These are phyloP conservation scores for Pleurotus ostreatus DNA, from an alignment of 768 basidiomycete species.

Conservation along the genomic window DNA sequence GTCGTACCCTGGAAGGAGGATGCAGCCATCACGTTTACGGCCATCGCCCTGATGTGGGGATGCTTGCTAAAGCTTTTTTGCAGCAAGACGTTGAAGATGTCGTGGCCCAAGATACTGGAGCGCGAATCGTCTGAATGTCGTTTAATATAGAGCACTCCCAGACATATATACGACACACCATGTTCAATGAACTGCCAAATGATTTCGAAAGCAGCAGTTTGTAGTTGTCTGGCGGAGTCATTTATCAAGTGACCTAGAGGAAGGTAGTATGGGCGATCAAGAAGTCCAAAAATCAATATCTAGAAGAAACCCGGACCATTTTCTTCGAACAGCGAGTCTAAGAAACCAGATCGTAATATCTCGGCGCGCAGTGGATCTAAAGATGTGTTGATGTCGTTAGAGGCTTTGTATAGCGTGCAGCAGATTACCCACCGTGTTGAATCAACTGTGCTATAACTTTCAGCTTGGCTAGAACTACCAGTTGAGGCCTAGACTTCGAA, in stretches of 20 bases:
- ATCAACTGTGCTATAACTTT: neutral
- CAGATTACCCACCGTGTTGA: neutral
- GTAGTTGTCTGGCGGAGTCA: neutral
- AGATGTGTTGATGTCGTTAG: too few species aligned
- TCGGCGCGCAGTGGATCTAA: neutral
- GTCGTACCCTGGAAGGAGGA: neutral
- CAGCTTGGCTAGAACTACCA: neutral
- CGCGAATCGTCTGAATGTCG: neutral
- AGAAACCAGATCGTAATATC: neutral
- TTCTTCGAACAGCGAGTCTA: constrained; percentile 1
- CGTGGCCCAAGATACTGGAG: neutral
- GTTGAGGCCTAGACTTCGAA: neutral
- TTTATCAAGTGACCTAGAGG: neutral
- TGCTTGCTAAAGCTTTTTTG: neutral
- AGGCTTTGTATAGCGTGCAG: neutral
- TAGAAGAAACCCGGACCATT: neutral
- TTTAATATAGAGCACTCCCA: neutral
- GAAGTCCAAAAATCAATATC: neutral
- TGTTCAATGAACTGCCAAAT: neutral
- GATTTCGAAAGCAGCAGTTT: neutral
- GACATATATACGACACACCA: neutral
- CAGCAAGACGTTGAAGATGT: neutral
- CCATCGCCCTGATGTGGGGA: neutral
- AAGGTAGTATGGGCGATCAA: neutral
- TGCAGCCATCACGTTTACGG: neutral